Percentiles rank a stretch among this genome's conserved stretches.
phyloP scores from a whole-genome alignment of 345 rosid genomes.

The Murraya paniculata region DNA sequence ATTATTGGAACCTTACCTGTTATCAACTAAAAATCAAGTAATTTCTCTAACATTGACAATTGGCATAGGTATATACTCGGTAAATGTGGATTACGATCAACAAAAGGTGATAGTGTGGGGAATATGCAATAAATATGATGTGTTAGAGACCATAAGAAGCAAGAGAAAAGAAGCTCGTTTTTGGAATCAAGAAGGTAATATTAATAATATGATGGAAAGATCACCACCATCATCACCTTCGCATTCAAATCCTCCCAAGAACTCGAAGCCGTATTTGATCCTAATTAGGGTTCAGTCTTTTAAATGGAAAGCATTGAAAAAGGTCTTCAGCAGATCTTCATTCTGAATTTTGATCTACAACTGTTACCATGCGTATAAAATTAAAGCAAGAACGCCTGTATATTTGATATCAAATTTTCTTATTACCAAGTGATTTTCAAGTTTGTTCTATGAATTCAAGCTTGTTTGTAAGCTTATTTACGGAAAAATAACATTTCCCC shows the following conservation, averaged over 20 bases:
- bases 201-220: constrained; percentile 23
- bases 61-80: constrained; percentile 73
- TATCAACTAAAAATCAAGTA: no score
- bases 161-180: constrained; percentile 80
- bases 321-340: constrained; percentile 66
- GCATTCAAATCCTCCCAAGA: not conserved
- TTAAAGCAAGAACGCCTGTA: not conserved
- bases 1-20: no score
- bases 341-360: constrained; percentile 25
- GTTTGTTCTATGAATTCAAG: no score
- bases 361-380: not conserved
- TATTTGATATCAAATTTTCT: not conserved
- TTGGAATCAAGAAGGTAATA: constrained; percentile 59
- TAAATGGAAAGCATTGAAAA: constrained; percentile 58
- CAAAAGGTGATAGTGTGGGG: constrained; percentile 94
- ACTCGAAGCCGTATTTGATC: constrained; percentile 28
- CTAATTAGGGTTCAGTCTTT: constrained; percentile 52
- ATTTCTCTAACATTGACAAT: not conserved
- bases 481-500: no score
- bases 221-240: constrained; percentile 8
- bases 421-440: no score
- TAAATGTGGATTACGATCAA: constrained; percentile 56
- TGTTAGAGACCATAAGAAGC: constrained; percentile 50
- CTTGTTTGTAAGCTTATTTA: no score
- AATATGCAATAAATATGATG: constrained; percentile 75